A percentile compares a stretch with the other conserved stretches of the same genome.
Conservation (phyloP, 2,329 filamentous ascomycete species). For the Fusarium globosum region DNA sequence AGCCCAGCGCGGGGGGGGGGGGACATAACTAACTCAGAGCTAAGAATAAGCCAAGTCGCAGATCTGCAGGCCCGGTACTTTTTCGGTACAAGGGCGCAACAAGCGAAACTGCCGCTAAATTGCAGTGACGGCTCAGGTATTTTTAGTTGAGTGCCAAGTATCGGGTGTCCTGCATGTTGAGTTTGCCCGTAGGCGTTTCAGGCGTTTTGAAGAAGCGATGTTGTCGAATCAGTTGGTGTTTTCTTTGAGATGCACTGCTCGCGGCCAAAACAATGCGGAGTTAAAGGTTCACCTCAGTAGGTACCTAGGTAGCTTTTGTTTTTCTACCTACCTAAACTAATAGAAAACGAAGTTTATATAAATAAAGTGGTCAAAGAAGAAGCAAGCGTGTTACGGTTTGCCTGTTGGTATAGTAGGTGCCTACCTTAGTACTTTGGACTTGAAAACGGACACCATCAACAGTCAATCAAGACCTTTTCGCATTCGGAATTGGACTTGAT, state of each 20-base stretch:
- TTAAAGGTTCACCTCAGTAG: conserved; percentile 4
- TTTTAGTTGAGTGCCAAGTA: conserved; percentile 17
- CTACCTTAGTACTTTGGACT: background rate
- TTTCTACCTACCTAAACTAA: background rate
- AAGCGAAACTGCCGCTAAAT: conserved; percentile 4
- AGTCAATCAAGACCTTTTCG: conserved; percentile 21
- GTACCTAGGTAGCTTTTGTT: background rate
- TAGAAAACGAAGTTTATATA: background rate
- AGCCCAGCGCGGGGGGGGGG: conserved; percentile 11
- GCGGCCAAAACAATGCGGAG: conserved; percentile 13
- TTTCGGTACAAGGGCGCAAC: conserved; percentile 9
- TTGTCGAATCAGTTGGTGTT: conserved; percentile 35
- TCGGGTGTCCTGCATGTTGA: conserved; percentile 19
- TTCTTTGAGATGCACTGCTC: conserved; percentile 26
- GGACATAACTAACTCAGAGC: conserved; percentile 15
- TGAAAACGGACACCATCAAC: background rate
- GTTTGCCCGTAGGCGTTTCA: conserved; percentile 30
- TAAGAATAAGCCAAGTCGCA: conserved; percentile 45
- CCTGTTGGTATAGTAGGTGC: background rate
- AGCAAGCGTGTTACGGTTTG: background rate
- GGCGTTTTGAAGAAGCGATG: conserved; percentile 23
- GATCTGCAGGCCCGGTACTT: conserved; percentile 41
- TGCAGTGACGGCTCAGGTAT: conserved; percentile 15
- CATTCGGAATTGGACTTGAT: conserved; percentile 8
- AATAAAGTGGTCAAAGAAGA: background rate